Percentiles rank a stretch among this genome's conserved stretches.
phyloP scores from a whole-genome alignment of 208 protist species.

The Phytomonas sp. region DNA sequence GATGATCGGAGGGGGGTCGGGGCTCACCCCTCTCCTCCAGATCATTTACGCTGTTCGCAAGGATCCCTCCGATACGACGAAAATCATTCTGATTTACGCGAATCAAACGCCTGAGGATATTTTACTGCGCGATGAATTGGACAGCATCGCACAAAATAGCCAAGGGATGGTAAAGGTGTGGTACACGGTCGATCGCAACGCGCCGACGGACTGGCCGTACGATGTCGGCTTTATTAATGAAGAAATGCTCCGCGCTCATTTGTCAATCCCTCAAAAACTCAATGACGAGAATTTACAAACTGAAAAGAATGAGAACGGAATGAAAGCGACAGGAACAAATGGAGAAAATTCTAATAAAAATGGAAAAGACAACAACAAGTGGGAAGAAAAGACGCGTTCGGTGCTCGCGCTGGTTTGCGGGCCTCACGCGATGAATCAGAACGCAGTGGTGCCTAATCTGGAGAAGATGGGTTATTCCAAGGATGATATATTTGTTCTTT shows the following conservation, averaged over 20 bases:
- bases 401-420: constrained; percentile 81
- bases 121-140: constrained; percentile 81
- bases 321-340: not conserved
- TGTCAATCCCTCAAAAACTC: constrained; percentile 31
- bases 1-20: constrained; percentile 77
- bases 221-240: constrained; percentile 57
- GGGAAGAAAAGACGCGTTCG: not conserved
- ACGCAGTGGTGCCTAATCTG: constrained; percentile 74
- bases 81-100: constrained; percentile 78
- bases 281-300: constrained; percentile 13
- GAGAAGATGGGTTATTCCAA: constrained; percentile 61
- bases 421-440: constrained; percentile 80
- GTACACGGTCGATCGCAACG: constrained; percentile 64
- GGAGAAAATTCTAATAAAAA: not conserved
- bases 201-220: constrained; percentile 52
- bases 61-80: constrained; percentile 59
- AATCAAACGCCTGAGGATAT: constrained; percentile 90
- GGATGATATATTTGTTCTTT: constrained; percentile 69
- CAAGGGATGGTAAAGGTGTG: constrained; percentile 52
- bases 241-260: constrained; percentile 65
- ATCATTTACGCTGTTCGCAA: constrained; percentile 81
- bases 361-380: not conserved
- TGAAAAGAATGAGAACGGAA: not conserved
- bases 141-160: constrained; percentile 36
- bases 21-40: constrained; percentile 91